Evolutionary conservation across 306 rosid genomes (phyloP), one percentile per base, ranked within the genome.

Genomic region (Dicorynia guianensis): DNA sequence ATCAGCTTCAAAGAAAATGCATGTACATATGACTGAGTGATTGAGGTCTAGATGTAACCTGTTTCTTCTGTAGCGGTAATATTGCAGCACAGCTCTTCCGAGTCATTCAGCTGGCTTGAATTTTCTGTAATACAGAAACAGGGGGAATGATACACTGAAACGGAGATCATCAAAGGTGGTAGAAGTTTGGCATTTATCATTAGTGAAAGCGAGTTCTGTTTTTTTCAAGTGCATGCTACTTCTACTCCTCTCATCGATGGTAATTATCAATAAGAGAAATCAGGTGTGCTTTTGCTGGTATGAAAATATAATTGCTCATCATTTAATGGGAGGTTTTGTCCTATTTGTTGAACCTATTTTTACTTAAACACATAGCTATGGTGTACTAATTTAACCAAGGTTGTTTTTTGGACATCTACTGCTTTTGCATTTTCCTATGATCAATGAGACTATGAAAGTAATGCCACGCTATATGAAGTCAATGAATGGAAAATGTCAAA

Each of bases 1-100:
- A 78, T 88, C 80, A 88, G 82, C 76, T 79, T 87, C 20, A 79
- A 87, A 71, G 77, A 81, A 14, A 80, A 81, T 74, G 78, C 79
- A 6, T 90, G 97, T 70, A 68, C 75, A 30, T 89, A 87, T 43
- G 64, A 25, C 46, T 91, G 84, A 88, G 67, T 52, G 49, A 19
- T 72, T 71, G 61, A 68, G 62, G 44, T 53, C 50, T 69, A 6
- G 33, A 17, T 59, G 67, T 48, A 53, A 67, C 57, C 11, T 20
- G 14, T 69, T 70, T 59, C 46, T 15, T 82, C 63, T 72, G 70
- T 67, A 44, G 10, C 65, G 34, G 17, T 6, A 2, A 63, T 42
- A 13, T 39, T 10, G 50, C 14, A 1, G 30, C 30, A 25, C 30
- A 59, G 34, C 20, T 67, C 9, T 61, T 66, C 71, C 72, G 13